These are phyloP conservation scores for Alternaria brassicicola DNA, from an alignment of 2,329 filamentous ascomycete species.

Conservation along the genomic window DNA sequence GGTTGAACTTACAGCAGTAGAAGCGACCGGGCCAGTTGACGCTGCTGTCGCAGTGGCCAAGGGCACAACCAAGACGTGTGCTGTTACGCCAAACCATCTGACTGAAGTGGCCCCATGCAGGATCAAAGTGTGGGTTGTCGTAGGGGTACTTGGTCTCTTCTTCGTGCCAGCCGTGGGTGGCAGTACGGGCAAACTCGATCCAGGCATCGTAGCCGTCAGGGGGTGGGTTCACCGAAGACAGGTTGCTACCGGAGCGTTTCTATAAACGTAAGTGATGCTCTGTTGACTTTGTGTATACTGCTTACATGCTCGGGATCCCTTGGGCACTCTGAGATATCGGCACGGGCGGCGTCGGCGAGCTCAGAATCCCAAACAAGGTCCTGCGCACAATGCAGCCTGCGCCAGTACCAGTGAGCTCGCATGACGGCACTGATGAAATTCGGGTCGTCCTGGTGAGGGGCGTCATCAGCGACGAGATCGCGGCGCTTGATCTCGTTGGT, in stretches of 20 bases:
- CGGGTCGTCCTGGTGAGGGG: conserved; percentile 35
- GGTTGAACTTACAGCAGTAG: conserved; percentile 43
- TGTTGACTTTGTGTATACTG: neutral
- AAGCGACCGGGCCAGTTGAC: conserved; percentile 39
- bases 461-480: conserved; percentile 23
- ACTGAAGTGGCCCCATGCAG: conserved; percentile 47
- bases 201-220: conserved; percentile 34
- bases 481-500: conserved; percentile 20
- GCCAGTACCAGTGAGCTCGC: conserved; percentile 48
- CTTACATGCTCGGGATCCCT: conserved; percentile 37
- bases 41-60: conserved; percentile 33
- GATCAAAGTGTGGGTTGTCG: conserved; percentile 35
- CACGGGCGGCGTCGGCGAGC: conserved; percentile 34
- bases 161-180: conserved; percentile 46
- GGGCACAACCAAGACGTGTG: conserved; percentile 45
- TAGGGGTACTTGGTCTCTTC: conserved; percentile 47
- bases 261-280: conserved; percentile 16
- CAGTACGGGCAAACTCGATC: conserved; percentile 37
- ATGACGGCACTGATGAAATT: conserved; percentile 43
- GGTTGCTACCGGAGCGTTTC: conserved; percentile 44
- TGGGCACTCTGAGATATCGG: conserved; percentile 35
- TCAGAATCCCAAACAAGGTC: conserved; percentile 41
- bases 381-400: conserved; percentile 44
- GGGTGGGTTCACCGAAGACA: conserved; percentile 34
- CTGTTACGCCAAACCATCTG: conserved; percentile 50